These are phyloP conservation scores for Trypanosoma mega DNA, from an alignment of 208 protist genomes.

Conservation along the genomic window DNA sequence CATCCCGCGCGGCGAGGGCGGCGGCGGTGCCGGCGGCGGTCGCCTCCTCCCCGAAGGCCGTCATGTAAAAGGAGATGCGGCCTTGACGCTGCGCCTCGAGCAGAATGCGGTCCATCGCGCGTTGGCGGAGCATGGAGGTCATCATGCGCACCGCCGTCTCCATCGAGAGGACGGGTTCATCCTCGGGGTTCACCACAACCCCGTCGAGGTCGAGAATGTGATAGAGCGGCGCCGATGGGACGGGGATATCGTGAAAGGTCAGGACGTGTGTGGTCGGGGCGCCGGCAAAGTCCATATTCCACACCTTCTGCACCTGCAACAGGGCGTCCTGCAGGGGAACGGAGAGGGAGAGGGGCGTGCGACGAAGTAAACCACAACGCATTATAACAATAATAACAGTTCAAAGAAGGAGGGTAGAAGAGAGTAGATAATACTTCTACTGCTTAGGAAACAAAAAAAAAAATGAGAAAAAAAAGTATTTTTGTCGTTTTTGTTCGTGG, in stretches of 20 bases:
- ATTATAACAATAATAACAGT: no score
- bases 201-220: conserved; percentile 68
- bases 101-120: conserved; percentile 93
- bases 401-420: no score
- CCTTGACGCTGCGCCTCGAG: conserved; percentile 94
- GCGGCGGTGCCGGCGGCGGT: conserved; percentile 89
- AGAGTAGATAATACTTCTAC: no score
- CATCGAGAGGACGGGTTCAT: conserved; percentile 13
- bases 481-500: no score
- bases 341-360: conserved; percentile 4
- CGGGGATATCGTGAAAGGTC: conserved; percentile 38
- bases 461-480: no score
- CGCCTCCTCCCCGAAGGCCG: conserved; percentile 95
- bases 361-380: not conserved
- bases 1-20: conserved; percentile 86
- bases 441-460: no score
- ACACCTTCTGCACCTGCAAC: conserved; percentile 46
- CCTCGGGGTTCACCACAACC: conserved; percentile 22
- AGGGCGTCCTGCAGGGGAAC: conserved; percentile 38
- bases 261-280: conserved; percentile 46
- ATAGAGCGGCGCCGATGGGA: conserved; percentile 48
- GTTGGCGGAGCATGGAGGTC: conserved; percentile 89
- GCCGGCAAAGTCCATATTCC: conserved; percentile 66
- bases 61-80: conserved; percentile 98
- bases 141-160: conserved; percentile 72